Percentiles rank a stretch among this genome's conserved stretches.
Evolutionary conservation across 2,329 filamentous ascomycete species (phyloP).

Genomic region (Graphilbum fragrans): DNA sequence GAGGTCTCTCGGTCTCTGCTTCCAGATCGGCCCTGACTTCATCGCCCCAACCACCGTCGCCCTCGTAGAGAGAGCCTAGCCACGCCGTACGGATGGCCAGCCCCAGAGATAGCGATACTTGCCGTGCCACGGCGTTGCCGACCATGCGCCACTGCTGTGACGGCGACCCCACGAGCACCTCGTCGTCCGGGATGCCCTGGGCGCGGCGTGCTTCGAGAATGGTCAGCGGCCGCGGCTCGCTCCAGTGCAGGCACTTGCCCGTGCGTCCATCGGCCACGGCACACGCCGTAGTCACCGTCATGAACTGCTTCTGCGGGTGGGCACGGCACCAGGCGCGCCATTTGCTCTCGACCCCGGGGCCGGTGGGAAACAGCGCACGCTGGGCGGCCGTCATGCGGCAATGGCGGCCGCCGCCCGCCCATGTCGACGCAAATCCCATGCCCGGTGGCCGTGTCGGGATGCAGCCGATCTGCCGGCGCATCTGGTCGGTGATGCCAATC

Average conservation of each 20-base stretch:
- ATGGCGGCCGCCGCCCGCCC: slow-evolving; percentile 23
- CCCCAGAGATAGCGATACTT: slow-evolving; percentile 55
- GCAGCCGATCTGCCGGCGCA: slow-evolving; percentile 33
- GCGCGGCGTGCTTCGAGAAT: slow-evolving; percentile 56
- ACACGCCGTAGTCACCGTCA: slow-evolving; percentile 48
- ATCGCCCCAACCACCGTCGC: background rate
- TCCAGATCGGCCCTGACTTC: background rate
- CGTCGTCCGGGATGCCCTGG: slow-evolving; percentile 58
- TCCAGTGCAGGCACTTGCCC: slow-evolving; percentile 52
- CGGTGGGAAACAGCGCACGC: slow-evolving; percentile 20
- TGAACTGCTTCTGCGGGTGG: slow-evolving; percentile 32
- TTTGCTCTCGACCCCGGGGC: background rate
- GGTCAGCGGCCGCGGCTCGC: slow-evolving; percentile 46
- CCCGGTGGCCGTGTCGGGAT: slow-evolving; percentile 50
- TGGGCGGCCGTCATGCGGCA: slow-evolving; percentile 27
- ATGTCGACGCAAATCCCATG: slow-evolving; percentile 37
- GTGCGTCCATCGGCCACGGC: slow-evolving; percentile 39
- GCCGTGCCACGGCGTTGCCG: slow-evolving; percentile 65
- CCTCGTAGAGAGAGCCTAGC: slow-evolving; percentile 23
- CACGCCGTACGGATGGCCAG: slow-evolving; percentile 49
- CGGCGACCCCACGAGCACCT: slow-evolving; percentile 51
- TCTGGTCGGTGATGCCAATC: slow-evolving; percentile 22
- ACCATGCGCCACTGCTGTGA: slow-evolving; percentile 51
- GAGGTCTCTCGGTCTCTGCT: background rate
- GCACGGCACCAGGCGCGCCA: slow-evolving; percentile 29